Base-by-base conservation (phyloP, 306 rosid species). In the Nissolia schottii region DNA sequence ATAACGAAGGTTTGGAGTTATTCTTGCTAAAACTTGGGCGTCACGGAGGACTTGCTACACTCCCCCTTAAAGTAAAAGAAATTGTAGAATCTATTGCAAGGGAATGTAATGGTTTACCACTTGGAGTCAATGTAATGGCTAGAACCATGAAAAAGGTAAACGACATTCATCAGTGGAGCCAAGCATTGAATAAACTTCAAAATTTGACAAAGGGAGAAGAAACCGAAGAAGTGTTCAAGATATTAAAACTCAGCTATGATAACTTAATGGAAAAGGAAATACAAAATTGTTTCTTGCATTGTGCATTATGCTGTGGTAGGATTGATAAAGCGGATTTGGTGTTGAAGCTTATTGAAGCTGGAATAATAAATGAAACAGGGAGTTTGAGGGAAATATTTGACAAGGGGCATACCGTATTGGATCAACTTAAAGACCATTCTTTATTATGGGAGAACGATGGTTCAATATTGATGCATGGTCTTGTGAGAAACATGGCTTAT, bases 111-210 rank as follows among this genome's bases (percentile, higher is more conserved):
- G 32, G 48, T 32, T 72, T 79, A 59, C 78, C 74, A 0, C 82
- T 78, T 51, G 82, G 16, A 41, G 53, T 78, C 6, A 40, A 1
- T 3, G 64, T 43, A 6, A 64, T 75, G 56, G 82, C 74, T 2
- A 37, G 63, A 45, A 55, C 18, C 15, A 10, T 78, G 62, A 71
- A 45, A 55, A 68, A 55, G 5, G 0, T 20, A 0, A 3, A 32
- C 10, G 18, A 7, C 8, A 46, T 57, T 27, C 1, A 7, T 16
- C 18, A 12, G n/a, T 54, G 79, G 67, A 64, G 50, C 25, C 24
- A 68, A 24, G 32, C 41, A 15, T 31, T 41, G 25, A 31, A 31
- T 19, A 25, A 31, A 45, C 61, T 63, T 22, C 0, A 8, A 9
- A 58, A 18, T 0, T 13, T 23, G 7, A 20, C 13, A 68, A 18